A percentile compares a stretch with the other conserved stretches of the same genome.
Evolutionary conservation across 192 early-diverging fungal genomes (phyloP).

Genomic region (Coemansia sp.): DNA sequence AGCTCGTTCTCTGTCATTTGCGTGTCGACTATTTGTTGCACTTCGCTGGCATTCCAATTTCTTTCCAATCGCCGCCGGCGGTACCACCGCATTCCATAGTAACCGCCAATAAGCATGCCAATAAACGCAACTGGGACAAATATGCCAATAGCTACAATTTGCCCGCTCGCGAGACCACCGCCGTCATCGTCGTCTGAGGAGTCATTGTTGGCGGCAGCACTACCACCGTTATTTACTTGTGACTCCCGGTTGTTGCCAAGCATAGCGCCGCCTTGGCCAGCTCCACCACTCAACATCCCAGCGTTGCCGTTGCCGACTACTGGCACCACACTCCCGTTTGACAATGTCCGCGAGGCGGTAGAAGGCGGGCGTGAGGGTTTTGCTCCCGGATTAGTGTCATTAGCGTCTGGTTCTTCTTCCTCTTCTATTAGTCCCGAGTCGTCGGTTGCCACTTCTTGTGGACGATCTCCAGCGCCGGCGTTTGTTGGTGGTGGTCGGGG

Average conservation of each 20-base stretch:
- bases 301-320: background rate
- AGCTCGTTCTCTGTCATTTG: conserved; percentile 41
- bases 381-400: background rate
- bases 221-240: background rate
- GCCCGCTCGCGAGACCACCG: conserved; percentile 12
- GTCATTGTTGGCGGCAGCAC: background rate
- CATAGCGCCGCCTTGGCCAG: background rate
- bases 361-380: background rate
- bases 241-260: background rate
- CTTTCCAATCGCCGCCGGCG: conserved; percentile 17
- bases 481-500: background rate
- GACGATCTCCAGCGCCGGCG: background rate
- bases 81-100: conserved; percentile 29
- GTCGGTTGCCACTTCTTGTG: background rate
- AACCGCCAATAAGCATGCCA: conserved; percentile 19
- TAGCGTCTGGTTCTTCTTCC: background rate
- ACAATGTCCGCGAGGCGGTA: background rate
- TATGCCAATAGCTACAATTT: conserved; percentile 24
- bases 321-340: background rate
- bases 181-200: background rate
- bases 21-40: conserved; percentile 43
- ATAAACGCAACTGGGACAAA: conserved; percentile 15
- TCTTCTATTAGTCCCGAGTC: background rate
- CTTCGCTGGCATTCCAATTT: conserved; percentile 26
- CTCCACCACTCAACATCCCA: background rate